These are phyloP conservation scores for Harringtonia lauricola DNA, from an alignment of 2,329 filamentous ascomycete genomes.

Conservation along the genomic window DNA sequence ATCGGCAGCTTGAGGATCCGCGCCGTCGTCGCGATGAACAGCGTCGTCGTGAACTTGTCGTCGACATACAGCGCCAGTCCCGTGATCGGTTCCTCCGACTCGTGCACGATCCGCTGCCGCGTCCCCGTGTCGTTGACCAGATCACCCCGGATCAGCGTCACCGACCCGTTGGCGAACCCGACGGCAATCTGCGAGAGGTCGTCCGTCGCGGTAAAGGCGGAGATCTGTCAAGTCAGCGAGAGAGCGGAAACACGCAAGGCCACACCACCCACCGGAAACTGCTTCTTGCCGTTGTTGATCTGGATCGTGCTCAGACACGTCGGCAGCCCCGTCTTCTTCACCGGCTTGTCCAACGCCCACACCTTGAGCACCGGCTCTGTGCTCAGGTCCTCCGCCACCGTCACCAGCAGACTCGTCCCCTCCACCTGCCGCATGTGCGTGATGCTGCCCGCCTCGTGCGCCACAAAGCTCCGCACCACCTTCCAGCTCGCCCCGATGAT, in stretches of 20 bases:
- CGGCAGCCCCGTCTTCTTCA: constrained; percentile 86
- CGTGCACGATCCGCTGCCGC: constrained; percentile 87
- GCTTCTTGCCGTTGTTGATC: constrained; percentile 82
- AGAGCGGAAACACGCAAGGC: constrained; percentile 2
- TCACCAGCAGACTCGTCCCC: constrained; percentile 76
- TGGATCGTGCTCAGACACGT: constrained; percentile 77
- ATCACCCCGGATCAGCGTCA: constrained; percentile 88
- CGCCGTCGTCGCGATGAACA: constrained; percentile 87
- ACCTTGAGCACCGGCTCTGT: constrained; percentile 86
- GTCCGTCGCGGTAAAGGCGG: constrained; percentile 76
- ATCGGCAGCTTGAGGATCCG: constrained; percentile 80
- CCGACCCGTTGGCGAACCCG: constrained; percentile 89
- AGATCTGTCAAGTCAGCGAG: constrained; percentile 47
- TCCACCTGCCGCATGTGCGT: constrained; percentile 89
- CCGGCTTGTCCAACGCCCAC: constrained; percentile 90
- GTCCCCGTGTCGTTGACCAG: constrained; percentile 91
- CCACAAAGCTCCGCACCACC: constrained; percentile 74
- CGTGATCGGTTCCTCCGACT: constrained; percentile 92
- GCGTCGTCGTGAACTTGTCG: constrained; percentile 56
- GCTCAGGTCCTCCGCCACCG: constrained; percentile 76
- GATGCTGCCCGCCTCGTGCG: constrained; percentile 69
- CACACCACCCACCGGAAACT: constrained; percentile 61
- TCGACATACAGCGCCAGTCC: constrained; percentile 68
- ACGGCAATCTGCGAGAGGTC: constrained; percentile 89
- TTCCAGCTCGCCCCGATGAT: constrained; percentile 85